A percentile compares a stretch with the other conserved stretches of the same genome.
These are phyloP conservation scores for Russula emetica DNA, from an alignment of 768 basidiomycete species.

Conservation along the genomic window DNA sequence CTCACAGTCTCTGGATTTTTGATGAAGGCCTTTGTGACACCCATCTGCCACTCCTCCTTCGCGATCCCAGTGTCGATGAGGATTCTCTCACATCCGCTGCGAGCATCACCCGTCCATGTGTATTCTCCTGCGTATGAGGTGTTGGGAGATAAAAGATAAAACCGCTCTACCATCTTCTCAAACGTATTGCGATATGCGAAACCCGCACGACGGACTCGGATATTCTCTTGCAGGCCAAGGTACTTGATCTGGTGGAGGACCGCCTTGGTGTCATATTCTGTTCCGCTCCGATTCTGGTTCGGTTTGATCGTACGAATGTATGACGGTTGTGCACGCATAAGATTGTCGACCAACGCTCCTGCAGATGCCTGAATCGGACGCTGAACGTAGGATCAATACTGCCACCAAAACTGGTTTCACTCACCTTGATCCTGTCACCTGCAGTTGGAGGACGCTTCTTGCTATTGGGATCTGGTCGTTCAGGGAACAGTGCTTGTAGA, in stretches of 20 bases:
- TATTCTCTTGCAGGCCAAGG: constrained; percentile 96
- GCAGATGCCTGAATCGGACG: constrained; percentile 64
- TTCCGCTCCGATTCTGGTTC: constrained; percentile 89
- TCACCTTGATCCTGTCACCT: constrained; percentile 93
- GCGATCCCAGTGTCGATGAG: constrained; percentile 93
- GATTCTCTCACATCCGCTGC: constrained; percentile 89
- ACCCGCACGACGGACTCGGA: constrained; percentile 93
- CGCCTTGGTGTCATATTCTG: constrained; percentile 92
- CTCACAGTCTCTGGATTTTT: constrained; percentile 97
- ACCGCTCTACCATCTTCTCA: constrained; percentile 98
- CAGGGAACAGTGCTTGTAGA: constrained; percentile 85
- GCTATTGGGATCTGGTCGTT: constrained; percentile 91
- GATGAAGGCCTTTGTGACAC: constrained; percentile 96
- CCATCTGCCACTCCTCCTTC: constrained; percentile 99
- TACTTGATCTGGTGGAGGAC: constrained; percentile 99
- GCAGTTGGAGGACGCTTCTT: constrained; percentile 98
- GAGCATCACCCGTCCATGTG: constrained; percentile 88
- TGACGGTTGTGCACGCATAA: constrained; percentile 95
- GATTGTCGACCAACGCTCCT: constrained; percentile 90
- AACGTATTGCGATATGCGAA: constrained; percentile 99
- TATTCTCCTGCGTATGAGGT: constrained; percentile 99
- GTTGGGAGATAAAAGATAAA: constrained; percentile 90
- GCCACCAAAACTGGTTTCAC: constrained; percentile 14
- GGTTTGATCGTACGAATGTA: constrained; percentile 99
- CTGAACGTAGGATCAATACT: constrained; percentile 5